Evolutionary conservation across 345 rosid species (phyloP).

Genomic region (Atalantia buxifolia): DNA sequence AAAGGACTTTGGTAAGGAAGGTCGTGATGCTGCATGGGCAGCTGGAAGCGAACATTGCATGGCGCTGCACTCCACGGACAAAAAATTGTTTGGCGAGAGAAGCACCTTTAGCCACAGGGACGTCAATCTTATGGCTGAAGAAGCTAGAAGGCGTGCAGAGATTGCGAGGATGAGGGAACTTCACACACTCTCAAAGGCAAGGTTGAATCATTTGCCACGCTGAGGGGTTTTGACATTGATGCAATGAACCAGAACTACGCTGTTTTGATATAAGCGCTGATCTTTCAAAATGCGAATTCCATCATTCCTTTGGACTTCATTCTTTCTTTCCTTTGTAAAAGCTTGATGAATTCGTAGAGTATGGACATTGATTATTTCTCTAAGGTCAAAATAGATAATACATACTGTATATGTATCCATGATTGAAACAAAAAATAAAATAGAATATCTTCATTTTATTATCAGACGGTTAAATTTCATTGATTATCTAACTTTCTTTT

Average conservation of each 20-base stretch:
- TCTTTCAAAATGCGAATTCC: not conserved
- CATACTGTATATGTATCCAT: no score
- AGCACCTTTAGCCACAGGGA: constrained; percentile 20
- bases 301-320: not conserved
- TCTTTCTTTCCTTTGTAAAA: not conserved
- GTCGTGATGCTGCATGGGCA: constrained; percentile 50
- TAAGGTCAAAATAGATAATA: no score
- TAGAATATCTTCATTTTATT: no score
- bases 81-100: constrained; percentile 22
- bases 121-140: constrained; percentile 42
- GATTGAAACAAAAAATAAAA: no score
- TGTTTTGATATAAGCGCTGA: not conserved
- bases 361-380: no score
- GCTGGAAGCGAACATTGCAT: constrained; percentile 33
- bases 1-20: constrained; percentile 41
- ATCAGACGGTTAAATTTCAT: no score
- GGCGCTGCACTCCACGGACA: constrained; percentile 30
- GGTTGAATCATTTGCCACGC: constrained; percentile 49
- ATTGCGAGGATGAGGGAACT: constrained; percentile 47
- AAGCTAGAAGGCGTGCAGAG: constrained; percentile 51
- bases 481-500: no score
- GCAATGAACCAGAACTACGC: constrained; percentile 40
- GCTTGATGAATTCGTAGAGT: not conserved
- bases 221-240: constrained; percentile 39
- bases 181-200: constrained; percentile 43